A percentile compares a stretch with the other conserved stretches of the same genome.
These are phyloP conservation scores for Suillus americanus DNA, from an alignment of 768 basidiomycete species.

Conservation along the genomic window DNA sequence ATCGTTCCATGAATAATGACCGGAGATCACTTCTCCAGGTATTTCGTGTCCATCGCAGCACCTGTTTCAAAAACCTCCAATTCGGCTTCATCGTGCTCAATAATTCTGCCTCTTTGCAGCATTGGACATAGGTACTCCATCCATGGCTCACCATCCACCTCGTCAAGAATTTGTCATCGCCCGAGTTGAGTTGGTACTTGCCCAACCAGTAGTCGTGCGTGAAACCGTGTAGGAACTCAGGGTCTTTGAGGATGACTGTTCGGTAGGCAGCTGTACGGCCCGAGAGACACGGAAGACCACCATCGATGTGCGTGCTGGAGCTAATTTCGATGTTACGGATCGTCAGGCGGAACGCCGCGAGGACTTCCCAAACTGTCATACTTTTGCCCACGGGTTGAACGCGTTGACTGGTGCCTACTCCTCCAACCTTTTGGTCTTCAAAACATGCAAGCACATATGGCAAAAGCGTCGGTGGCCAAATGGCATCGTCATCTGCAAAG, in stretches of 20 bases:
- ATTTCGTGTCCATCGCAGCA: conserved; percentile 90
- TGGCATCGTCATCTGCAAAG: conserved; percentile 94
- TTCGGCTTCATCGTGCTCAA: conserved; percentile 95
- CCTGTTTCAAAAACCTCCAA: conserved; percentile 94
- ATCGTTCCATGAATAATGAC: conserved; percentile 83
- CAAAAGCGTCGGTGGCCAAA: conserved; percentile 92
- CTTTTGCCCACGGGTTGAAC: conserved; percentile 74
- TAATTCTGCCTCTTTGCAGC: conserved; percentile 82
- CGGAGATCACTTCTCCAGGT: conserved; percentile 91
- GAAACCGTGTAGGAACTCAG: conserved; percentile 89
- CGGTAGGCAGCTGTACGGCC: conserved; percentile 93
- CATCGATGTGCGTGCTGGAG: conserved; percentile 88
- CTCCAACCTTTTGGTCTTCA: conserved; percentile 91
- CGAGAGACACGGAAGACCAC: conserved; percentile 87
- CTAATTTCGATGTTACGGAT: conserved; percentile 95
- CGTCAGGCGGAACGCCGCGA: conserved; percentile 88
- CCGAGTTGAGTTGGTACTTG: conserved; percentile 93
- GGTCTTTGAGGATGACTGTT: conserved; percentile 92
- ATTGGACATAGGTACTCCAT: conserved; percentile 93
- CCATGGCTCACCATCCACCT: conserved; percentile 96
- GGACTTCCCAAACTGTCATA: conserved; percentile 95
- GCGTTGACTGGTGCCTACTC: conserved; percentile 88
- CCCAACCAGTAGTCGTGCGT: conserved; percentile 93
- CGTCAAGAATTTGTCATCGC: conserved; percentile 93
- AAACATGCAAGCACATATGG: conserved; percentile 89